Conservation (phyloP, 345 rosid species). For the Odontarrhena argentea region DNA sequence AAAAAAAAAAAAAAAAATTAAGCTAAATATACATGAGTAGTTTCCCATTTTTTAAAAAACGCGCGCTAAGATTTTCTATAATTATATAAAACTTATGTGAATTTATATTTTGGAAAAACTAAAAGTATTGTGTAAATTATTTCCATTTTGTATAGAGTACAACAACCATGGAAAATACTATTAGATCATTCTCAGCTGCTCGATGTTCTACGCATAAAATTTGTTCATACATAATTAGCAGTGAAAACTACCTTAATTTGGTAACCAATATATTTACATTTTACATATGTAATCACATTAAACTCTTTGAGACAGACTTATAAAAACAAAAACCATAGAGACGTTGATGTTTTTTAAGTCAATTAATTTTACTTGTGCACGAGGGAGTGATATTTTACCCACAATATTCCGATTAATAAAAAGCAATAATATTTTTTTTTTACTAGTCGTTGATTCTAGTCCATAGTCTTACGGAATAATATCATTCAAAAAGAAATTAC, state of each 20-base stretch:
- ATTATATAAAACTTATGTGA: neutral
- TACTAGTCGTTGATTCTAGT: conserved; percentile 4
- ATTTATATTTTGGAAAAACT: neutral
- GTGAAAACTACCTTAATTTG: neutral
- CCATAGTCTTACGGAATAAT: conserved; percentile 16
- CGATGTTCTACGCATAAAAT: neutral
- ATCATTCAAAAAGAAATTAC: neutral
- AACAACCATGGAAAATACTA: neutral
- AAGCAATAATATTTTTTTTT: neutral
- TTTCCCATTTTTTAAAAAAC: neutral
- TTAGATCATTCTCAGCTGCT: neutral
- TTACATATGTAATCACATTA: conserved; percentile 5
- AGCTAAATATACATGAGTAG: neutral
- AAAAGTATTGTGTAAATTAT: neutral
- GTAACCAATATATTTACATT: neutral
- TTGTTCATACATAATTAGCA: neutral
- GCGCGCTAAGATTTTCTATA: neutral
- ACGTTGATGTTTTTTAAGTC: neutral
- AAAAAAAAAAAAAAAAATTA: neutral
- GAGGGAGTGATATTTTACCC: neutral
- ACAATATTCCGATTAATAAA: conserved; percentile 1
- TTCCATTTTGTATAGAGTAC: neutral
- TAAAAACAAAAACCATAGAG: neutral
- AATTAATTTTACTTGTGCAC: neutral
- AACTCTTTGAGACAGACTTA: neutral